A percentile compares a stretch with the other conserved stretches of the same genome.
Conservation (phyloP, 345 rosid genomes). For the Ceriops zippeliana region DNA sequence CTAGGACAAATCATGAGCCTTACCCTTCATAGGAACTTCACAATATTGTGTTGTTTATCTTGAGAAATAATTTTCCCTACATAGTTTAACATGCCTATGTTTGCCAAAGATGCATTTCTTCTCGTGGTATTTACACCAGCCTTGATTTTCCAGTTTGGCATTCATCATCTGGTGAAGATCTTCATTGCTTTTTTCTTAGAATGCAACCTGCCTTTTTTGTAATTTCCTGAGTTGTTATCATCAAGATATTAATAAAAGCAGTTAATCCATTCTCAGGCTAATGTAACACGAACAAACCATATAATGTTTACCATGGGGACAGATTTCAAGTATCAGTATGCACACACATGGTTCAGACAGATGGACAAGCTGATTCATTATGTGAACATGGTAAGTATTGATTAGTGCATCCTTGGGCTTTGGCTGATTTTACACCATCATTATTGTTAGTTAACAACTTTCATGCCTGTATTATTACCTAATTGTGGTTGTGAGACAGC, state of each 20-base stretch:
- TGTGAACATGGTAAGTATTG: slow-evolving; percentile 71
- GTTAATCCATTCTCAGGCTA: slow-evolving; percentile 56
- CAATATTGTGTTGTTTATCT: neutral
- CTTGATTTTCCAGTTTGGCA: neutral
- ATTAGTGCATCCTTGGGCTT: slow-evolving; percentile 4
- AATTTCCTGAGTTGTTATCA: neutral
- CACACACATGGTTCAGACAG: slow-evolving; percentile 82
- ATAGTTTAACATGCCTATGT: neutral
- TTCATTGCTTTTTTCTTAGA: neutral
- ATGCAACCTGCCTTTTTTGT: slow-evolving; percentile 2
- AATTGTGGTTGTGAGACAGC: neutral
- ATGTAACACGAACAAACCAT: slow-evolving; percentile 82
- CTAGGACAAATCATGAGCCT: neutral
- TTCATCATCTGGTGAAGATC: slow-evolving; percentile 10
- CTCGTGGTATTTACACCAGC: neutral
- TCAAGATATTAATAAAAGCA: slow-evolving; percentile 12
- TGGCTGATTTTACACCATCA: neutral
- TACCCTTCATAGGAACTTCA: neutral
- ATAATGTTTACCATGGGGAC: slow-evolving; percentile 99
- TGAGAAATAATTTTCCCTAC: neutral
- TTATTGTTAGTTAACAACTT: neutral
- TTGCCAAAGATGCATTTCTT: slow-evolving; percentile 6
- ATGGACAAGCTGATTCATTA: slow-evolving; percentile 97
- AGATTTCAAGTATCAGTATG: slow-evolving; percentile 94
- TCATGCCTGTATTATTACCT: neutral